A percentile compares a stretch with the other conserved stretches of the same genome.
phyloP scores from a whole-genome alignment of 306 rosid genomes.

The Cucurbita maxima region DNA sequence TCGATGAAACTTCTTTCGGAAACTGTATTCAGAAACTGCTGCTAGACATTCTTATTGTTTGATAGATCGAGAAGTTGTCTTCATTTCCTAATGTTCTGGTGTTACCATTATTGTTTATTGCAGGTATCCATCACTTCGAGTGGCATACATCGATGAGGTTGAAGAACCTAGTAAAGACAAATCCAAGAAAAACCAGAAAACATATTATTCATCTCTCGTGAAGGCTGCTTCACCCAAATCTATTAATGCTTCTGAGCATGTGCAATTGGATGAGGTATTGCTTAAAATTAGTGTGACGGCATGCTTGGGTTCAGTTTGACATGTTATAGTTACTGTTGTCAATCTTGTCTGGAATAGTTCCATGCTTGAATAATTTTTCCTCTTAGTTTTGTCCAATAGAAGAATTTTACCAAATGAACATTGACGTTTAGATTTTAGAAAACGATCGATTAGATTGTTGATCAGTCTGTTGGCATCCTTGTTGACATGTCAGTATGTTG shows the following conservation, averaged over 20 bases:
- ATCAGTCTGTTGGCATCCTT: background rate
- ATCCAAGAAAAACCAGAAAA: conserved; percentile 58
- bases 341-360: background rate
- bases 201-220: conserved; percentile 76
- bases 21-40: background rate
- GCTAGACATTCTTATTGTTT: background rate
- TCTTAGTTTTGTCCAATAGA: too few relatives aligned
- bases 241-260: conserved; percentile 55
- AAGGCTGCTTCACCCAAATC: conserved; percentile 90
- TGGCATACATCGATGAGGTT: conserved; percentile 88
- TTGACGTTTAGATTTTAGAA: background rate
- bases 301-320: background rate
- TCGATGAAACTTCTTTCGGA: background rate
- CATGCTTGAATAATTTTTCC: too few relatives aligned
- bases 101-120: conserved; percentile 2
- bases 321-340: background rate
- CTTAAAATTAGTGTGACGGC: background rate
- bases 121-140: conserved; percentile 92
- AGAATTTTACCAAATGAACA: background rate
- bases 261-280: conserved; percentile 76
- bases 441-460: background rate
- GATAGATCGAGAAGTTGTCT: background rate
- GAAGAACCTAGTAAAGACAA: conserved; percentile 84
- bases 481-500: background rate
- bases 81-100: background rate